phyloP scores from a whole-genome alignment of 2,329 filamentous ascomycete species.

The Cladosporium sp. region DNA sequence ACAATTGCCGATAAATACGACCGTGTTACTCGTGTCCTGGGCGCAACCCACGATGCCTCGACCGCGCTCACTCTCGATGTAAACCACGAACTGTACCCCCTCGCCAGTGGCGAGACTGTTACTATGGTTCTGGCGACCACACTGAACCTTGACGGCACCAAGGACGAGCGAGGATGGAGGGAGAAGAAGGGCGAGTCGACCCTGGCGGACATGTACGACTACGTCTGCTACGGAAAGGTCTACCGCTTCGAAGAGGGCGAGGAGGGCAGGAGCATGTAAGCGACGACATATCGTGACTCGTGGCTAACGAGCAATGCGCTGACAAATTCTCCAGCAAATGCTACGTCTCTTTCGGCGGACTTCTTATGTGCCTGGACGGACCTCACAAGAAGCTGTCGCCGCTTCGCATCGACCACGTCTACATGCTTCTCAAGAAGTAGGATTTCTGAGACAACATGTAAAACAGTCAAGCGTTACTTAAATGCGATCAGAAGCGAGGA shows the following conservation, averaged over 20 bases:
- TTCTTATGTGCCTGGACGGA: slow-evolving; percentile 85
- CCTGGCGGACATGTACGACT: slow-evolving; percentile 76
- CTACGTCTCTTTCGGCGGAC: slow-evolving; percentile 88
- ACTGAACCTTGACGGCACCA: slow-evolving; percentile 78
- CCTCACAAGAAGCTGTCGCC: slow-evolving; percentile 94
- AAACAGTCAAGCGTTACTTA: neutral
- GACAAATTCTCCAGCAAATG: slow-evolving; percentile 64
- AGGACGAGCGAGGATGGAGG: slow-evolving; percentile 61
- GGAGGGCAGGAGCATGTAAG: slow-evolving; percentile 81
- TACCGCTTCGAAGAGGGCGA: slow-evolving; percentile 77
- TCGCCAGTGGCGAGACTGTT: slow-evolving; percentile 68
- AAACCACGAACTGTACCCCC: slow-evolving; percentile 87
- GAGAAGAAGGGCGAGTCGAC: slow-evolving; percentile 57
- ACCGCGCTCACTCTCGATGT: slow-evolving; percentile 83
- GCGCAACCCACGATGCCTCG: slow-evolving; percentile 68
- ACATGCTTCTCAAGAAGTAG: slow-evolving; percentile 88
- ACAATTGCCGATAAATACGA: slow-evolving; percentile 89
- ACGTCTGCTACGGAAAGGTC: slow-evolving; percentile 83
- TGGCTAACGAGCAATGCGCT: slow-evolving; percentile 17
- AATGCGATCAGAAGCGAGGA: neutral
- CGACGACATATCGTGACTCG: slow-evolving; percentile 20
- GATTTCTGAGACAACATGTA: slow-evolving; percentile 3
- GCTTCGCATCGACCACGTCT: slow-evolving; percentile 87
- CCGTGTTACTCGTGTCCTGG: slow-evolving; percentile 81
- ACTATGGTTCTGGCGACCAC: slow-evolving; percentile 81